These are phyloP conservation scores for Bisporella sp. DNA, from an alignment of 2,329 filamentous ascomycete species.

Conservation along the genomic window DNA sequence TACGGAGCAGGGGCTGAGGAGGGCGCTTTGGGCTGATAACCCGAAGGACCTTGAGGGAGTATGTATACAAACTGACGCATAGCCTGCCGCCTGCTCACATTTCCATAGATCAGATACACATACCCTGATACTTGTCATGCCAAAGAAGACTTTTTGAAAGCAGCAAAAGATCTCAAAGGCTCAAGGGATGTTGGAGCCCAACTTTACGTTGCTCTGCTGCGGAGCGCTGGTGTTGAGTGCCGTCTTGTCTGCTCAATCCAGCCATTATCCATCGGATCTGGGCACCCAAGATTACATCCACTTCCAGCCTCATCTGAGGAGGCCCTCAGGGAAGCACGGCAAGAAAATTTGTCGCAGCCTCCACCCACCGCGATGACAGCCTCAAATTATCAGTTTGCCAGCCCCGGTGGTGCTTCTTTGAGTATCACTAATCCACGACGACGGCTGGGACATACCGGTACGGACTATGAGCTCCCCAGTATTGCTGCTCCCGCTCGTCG, in stretches of 20 bases:
- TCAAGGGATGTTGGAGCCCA: slow-evolving; percentile 88
- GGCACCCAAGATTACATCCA: slow-evolving; percentile 33
- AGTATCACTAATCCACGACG: slow-evolving; percentile 17
- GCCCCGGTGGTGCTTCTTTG: slow-evolving; percentile 1
- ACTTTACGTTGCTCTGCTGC: slow-evolving; percentile 80
- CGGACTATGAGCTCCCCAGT: slow-evolving; percentile 43
- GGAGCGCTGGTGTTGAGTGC: slow-evolving; percentile 73
- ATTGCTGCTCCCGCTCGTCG: slow-evolving; percentile 23
- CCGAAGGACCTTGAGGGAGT: slow-evolving; percentile 53
- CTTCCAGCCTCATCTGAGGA: slow-evolving; percentile 27
- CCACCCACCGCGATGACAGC: slow-evolving; percentile 2
- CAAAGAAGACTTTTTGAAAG: slow-evolving; percentile 61
- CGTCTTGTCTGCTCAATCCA: slow-evolving; percentile 89
- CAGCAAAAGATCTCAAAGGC: slow-evolving; percentile 63
- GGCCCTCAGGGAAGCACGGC: background rate
- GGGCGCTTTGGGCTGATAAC: slow-evolving; percentile 70
- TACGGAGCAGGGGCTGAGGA: slow-evolving; percentile 61
- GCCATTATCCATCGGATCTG: slow-evolving; percentile 45
- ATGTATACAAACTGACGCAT: slow-evolving; percentile 23
- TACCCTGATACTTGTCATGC: slow-evolving; percentile 59
- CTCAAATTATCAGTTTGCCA: slow-evolving; percentile 8
- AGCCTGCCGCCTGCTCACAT: slow-evolving; percentile 21
- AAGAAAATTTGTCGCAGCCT: background rate
- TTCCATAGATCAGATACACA: slow-evolving; percentile 1
- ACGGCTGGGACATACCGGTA: slow-evolving; percentile 30